Evolutionary conservation across 306 rosid genomes (phyloP).

Genomic region (Corylus avellana): DNA sequence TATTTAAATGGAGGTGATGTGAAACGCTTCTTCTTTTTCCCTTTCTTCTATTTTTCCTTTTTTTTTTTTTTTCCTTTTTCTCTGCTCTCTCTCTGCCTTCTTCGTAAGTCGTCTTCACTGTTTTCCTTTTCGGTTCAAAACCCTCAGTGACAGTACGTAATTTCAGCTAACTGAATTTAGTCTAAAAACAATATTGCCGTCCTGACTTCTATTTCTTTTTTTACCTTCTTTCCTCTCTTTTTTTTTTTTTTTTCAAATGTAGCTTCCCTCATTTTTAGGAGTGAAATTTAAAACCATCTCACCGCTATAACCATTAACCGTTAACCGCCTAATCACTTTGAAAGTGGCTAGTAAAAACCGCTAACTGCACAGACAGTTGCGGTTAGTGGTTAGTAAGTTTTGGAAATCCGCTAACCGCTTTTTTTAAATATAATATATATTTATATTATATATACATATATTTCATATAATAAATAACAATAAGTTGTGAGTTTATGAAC

Average conservation of each 20-base stretch:
- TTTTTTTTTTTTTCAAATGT: background rate
- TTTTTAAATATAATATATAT: too few species aligned
- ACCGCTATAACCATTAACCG: too few species aligned
- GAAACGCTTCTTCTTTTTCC: background rate
- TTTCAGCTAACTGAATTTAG: slow-evolving; percentile 3
- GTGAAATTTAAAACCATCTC: too few species aligned
- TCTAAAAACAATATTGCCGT: background rate
- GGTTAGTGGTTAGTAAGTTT: too few species aligned
- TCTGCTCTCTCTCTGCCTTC: background rate
- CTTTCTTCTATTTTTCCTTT: background rate
- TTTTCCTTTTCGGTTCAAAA: background rate
- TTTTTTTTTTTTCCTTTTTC: background rate
- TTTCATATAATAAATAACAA: too few species aligned
- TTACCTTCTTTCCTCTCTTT: background rate
- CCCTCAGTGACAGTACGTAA: background rate
- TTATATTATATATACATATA: too few species aligned
- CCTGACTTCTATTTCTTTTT: too few species aligned
- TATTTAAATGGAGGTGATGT: background rate
- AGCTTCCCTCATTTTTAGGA: background rate
- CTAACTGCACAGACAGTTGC: too few species aligned
- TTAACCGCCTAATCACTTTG: too few species aligned
- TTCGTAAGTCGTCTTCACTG: background rate
- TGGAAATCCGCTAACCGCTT: too few species aligned
- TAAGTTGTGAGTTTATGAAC: too few species aligned
- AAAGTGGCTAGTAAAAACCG: too few species aligned